Conservation (phyloP, 768 basidiomycete genomes). For the Chiua virens region DNA sequence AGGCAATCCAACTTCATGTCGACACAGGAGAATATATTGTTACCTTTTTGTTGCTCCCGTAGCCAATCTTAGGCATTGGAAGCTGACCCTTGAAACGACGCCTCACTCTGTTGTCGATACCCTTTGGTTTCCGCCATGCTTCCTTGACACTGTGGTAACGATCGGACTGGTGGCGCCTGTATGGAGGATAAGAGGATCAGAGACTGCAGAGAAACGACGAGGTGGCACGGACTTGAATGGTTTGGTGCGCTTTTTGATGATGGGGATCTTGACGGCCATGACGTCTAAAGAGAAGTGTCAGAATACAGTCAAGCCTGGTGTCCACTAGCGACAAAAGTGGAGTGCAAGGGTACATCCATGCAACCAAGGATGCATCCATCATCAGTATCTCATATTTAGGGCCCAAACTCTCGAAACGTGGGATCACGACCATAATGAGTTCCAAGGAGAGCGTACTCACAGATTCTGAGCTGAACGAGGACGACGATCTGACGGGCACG, state of each 20-base stretch:
- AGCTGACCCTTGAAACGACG: constrained; percentile 94
- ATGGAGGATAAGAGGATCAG: constrained; percentile 19
- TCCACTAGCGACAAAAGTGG: neutral
- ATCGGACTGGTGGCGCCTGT: constrained; percentile 97
- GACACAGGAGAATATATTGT: constrained; percentile 19
- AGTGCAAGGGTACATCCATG: constrained; percentile 11
- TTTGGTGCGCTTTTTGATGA: constrained; percentile 97
- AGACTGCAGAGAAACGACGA: constrained; percentile 1
- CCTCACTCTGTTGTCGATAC: constrained; percentile 98
- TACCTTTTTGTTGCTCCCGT: constrained; percentile 84
- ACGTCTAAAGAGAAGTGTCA: constrained; percentile 28
- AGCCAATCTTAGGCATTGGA: constrained; percentile 91
- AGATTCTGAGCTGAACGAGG: constrained; percentile 51
- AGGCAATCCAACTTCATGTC: constrained; percentile 2
- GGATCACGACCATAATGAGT: neutral
- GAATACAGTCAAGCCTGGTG: constrained; percentile 4
- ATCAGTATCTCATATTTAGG: neutral
- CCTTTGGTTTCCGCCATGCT: constrained; percentile 99
- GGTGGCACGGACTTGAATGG: constrained; percentile 83
- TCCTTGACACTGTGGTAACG: constrained; percentile 97
- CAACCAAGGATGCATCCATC: constrained; percentile 24
- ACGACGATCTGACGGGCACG: constrained; percentile 34
- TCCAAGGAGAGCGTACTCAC: constrained; percentile 44
- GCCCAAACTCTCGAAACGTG: neutral
- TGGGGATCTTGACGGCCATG: constrained; percentile 57